Evolutionary conservation across 2,329 filamentous ascomycete genomes (phyloP).

Genomic region (Xylaria sp.): DNA sequence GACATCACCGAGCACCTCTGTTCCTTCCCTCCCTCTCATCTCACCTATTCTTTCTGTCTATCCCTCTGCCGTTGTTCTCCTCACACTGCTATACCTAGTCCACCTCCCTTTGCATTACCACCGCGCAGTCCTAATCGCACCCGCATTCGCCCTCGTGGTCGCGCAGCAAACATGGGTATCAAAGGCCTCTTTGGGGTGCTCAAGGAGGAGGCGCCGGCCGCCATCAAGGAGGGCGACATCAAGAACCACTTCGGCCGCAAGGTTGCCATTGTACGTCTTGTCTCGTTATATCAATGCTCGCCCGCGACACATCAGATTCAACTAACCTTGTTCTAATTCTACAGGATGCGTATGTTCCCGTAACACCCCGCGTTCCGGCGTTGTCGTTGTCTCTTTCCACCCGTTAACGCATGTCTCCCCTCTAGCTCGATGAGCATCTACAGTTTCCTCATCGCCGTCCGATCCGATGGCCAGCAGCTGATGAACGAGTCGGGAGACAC

Average conservation of each 20-base stretch:
- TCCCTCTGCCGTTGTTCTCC: background rate
- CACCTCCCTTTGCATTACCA: background rate
- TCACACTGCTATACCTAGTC: background rate
- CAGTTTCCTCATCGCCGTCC: conserved; percentile 97
- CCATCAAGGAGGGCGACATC: conserved; percentile 96
- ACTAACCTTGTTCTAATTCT: background rate
- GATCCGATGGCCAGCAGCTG: conserved; percentile 95
- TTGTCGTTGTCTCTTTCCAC: too few species aligned
- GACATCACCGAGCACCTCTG: conserved; percentile 31
- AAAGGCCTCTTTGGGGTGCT: conserved; percentile 84
- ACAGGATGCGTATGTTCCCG: conserved; percentile 66
- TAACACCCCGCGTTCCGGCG: conserved; percentile 20
- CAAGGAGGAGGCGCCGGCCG: conserved; percentile 92
- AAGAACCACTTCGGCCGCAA: conserved; percentile 99
- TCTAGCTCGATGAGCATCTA: conserved; percentile 96
- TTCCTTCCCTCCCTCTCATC: background rate
- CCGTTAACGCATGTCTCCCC: conserved; percentile 24
- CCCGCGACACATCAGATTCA: too few species aligned
- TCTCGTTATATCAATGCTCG: background rate
- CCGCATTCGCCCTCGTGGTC: conserved; percentile 17
- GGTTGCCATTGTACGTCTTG: conserved; percentile 84
- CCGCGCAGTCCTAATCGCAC: background rate
- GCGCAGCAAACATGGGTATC: conserved; percentile 65
- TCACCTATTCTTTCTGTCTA: background rate
- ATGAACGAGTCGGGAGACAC: conserved; percentile 96